Base-by-base conservation (phyloP, 2,329 filamentous ascomycete genomes). In the Decorospora gaudefroyi region DNA sequence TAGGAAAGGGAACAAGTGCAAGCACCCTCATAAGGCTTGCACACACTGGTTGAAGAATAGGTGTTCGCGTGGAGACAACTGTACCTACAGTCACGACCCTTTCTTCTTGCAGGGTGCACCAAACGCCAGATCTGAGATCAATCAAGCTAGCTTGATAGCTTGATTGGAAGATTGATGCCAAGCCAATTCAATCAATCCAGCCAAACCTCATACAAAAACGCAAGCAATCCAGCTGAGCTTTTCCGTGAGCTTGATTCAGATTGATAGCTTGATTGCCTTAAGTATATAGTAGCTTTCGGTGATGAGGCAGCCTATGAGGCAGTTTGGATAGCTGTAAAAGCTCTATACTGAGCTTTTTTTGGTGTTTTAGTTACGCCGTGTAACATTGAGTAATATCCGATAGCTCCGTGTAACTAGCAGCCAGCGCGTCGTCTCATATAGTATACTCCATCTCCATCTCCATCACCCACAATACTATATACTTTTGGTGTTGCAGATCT, bases 1-100 rank as follows among this genome's bases (percentile, higher is more conserved):
- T 10, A 12, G 3, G 15, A 4, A 4, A 7, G 43, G 37, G 4
- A 46, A 18, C 9, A 27, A 6, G 9, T 46, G 44, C 15, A 35
- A 13, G 10, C 10, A 25, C 4, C 23, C 28, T 7, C 44, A 46
- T n/a, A 27, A 5, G 4, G 31, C 27, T 15, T 46, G 38, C 22
- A 35, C 19, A 11, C 17, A 31, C 21, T 42, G 32, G 32, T 5
- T 43, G 21, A 37, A 22, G 2, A 26, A 28, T 5, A 42, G 15
- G 8, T 46, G 38, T 17, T 37, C 3, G 13, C 10, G 30, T 16
- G 26, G 22, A 3, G 22, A 15, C 4, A 23, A 9, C 6, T 46
- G 44, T 10, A 13, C 16, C 9, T 16, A 27, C 11, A 46, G 44
- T 12, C 44, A 46, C 12, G 44, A 46, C 7, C 27, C 44, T 23